Base-by-base conservation (phyloP, 192 early-diverging fungal species). In the Coemansia sp. region DNA sequence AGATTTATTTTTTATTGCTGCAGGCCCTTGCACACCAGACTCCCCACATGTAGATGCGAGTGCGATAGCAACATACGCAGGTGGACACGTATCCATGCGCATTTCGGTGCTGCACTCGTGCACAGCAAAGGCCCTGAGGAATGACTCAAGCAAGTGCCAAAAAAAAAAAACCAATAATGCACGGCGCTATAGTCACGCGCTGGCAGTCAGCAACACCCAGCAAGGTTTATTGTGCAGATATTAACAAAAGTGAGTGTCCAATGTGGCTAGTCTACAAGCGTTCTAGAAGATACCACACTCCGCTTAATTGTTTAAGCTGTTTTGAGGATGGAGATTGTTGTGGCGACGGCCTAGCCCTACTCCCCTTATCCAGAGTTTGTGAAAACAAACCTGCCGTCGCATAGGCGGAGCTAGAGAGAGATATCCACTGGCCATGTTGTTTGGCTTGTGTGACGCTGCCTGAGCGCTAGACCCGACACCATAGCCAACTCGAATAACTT, bases 131-230 rank as follows among this genome's bases (percentile, higher is more conserved):
- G 22, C 52, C 52, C 52, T 32, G 50, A 53, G 11, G 24, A 53
- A 29, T 53, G 50, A 29, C 50, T 53, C 8, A 9, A 29, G 50
- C 50, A 29, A 13, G 49, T 20, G 47, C 47, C 47, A 22, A 22
- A 22, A 22, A 22, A 22, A 47, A 24, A 52, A 47, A 47, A 20
- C 18, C 44, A 18, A 18, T 18, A 20, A 47, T 47, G 44, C 44
- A 20, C 16, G n/a, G 44, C n/a, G 44, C 44, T 47, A 47, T 22
- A 52, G 49, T 52, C 49, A 52, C 49, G 49, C 49, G 49, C 49
- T 29, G 29, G 49, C 49, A 52, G 49, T 13, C 49, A 52, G 49
- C 49, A 52, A 52, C 49, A 29, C 22, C 24, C 24, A 52, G 22
- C 49, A 16, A 11, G 3, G 49, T 6, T 9, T 15, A 24, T 49